Percentiles rank a stretch among this genome's conserved stretches.
Evolutionary conservation across 2,329 filamentous ascomycete species (phyloP).

Genomic region (Penicillium sp.): DNA sequence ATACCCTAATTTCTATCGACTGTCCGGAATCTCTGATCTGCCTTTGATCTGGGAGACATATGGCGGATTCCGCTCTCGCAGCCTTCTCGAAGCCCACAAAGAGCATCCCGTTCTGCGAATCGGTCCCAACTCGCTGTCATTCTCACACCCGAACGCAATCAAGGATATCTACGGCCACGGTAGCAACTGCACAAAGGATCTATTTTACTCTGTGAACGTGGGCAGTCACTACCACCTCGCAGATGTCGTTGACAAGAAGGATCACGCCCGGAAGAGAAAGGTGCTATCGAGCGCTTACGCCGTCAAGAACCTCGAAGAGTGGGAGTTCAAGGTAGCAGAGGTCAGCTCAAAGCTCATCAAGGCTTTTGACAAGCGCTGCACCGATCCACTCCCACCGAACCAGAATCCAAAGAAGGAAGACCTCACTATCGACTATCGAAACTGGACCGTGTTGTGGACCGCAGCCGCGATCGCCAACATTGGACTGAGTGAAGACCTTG

Average conservation of each 20-base stretch:
- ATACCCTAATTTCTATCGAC: conserved; percentile 15
- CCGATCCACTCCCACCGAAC: conserved; percentile 14
- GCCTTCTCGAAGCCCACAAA: conserved; percentile 23
- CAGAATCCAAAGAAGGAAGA: conserved; percentile 19
- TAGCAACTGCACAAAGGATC: conserved; percentile 38
- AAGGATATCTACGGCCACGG: conserved; percentile 43
- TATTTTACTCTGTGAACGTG: conserved; percentile 29
- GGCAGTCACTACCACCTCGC: conserved; percentile 38
- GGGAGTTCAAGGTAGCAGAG: conserved; percentile 45
- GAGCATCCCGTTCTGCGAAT: conserved; percentile 21
- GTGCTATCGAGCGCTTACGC: conserved; percentile 42
- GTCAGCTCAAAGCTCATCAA: conserved; percentile 34
- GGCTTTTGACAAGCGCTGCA: conserved; percentile 38
- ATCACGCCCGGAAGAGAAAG: conserved; percentile 43
- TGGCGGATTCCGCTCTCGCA: conserved; percentile 22
- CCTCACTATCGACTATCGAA: conserved; percentile 36
- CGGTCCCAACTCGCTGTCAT: conserved; percentile 20
- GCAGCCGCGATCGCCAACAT: conserved; percentile 44
- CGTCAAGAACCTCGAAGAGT: conserved; percentile 42
- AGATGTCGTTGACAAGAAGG: conserved; percentile 41
- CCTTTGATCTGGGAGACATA: conserved; percentile 22
- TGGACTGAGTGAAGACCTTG: conserved; percentile 37
- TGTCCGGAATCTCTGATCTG: conserved; percentile 17
- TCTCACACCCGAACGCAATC: conserved; percentile 16
- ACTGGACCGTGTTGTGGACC: conserved; percentile 42